These are phyloP conservation scores for Pseudopediastrum boryanum DNA, from an alignment of 139 green algal genomes.

Conservation along the genomic window DNA sequence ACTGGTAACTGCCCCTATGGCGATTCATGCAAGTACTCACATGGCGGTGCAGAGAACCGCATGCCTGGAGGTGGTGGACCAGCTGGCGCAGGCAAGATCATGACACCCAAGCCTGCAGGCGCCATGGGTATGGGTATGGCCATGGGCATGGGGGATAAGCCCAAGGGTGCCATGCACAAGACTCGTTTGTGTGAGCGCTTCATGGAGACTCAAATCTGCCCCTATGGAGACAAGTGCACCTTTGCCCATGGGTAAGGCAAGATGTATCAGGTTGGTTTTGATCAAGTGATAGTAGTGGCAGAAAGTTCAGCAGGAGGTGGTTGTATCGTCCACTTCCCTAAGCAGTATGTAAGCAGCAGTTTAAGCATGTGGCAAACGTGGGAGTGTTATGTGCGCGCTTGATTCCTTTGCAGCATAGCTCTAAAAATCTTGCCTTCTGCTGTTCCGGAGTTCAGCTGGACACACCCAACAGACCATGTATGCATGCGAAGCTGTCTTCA, in stretches of 20 bases:
- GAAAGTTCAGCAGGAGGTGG: constrained; percentile 5
- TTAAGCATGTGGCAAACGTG: not conserved
- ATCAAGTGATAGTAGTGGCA: not conserved
- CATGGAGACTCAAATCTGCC: constrained; percentile 46
- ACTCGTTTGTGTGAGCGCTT: constrained; percentile 60
- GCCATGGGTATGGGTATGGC: not conserved
- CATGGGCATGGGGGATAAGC: not conserved
- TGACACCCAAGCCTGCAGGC: constrained; percentile 22
- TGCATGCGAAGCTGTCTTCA: too few relatives aligned
- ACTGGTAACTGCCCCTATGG: constrained; percentile 48
- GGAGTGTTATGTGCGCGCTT: not conserved
- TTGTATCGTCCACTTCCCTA: not conserved
- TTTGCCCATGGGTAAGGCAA: constrained; percentile 54
- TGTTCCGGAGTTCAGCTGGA: too few relatives aligned
- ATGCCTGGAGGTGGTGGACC: not conserved
- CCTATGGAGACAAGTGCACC: constrained; percentile 55
- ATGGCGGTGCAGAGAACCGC: constrained; percentile 56
- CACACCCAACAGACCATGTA: too few relatives aligned
- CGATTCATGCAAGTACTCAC: constrained; percentile 59
- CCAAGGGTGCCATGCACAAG: not conserved
- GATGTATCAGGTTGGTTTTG: not conserved
- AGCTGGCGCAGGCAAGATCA: constrained; percentile 29
- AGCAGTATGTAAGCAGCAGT: not conserved
- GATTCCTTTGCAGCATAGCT: too few relatives aligned
- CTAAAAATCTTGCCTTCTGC: too few relatives aligned